Conservation (phyloP, 2,329 filamentous ascomycete genomes). For the Trichoderma sp. region DNA sequence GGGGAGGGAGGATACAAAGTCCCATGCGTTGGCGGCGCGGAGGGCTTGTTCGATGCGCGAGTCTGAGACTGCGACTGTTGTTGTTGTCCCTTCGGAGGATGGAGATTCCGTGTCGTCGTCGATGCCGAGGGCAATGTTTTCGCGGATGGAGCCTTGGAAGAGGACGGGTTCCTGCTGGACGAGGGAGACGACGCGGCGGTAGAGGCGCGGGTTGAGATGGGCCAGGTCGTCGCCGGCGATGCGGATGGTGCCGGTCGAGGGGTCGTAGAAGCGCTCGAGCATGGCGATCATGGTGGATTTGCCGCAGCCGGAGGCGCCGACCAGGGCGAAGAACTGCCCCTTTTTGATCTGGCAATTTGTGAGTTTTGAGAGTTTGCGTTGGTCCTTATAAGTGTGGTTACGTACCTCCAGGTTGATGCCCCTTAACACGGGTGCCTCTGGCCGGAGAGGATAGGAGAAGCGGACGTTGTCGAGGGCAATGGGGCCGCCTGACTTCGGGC, state of each 20-base stretch:
- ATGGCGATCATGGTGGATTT: slow-evolving; percentile 64
- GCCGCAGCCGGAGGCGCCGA: slow-evolving; percentile 59
- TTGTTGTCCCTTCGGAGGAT: slow-evolving; percentile 28
- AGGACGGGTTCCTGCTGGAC: slow-evolving; percentile 66
- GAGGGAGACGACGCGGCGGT: slow-evolving; percentile 55
- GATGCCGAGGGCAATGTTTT: slow-evolving; percentile 64
- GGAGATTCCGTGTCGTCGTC: slow-evolving; percentile 10
- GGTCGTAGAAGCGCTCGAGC: slow-evolving; percentile 51
- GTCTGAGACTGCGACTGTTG: slow-evolving; percentile 37
- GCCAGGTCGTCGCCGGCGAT: slow-evolving; percentile 49
- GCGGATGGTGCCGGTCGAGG: slow-evolving; percentile 49
- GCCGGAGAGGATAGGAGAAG: slow-evolving; percentile 63
- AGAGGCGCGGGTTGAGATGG: slow-evolving; percentile 51
- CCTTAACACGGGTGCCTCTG: slow-evolving; percentile 45
- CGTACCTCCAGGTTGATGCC: slow-evolving; percentile 46
- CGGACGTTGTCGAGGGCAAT: slow-evolving; percentile 58
- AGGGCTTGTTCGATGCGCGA: slow-evolving; percentile 48
- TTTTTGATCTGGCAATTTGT: slow-evolving; percentile 41
- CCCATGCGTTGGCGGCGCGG: slow-evolving; percentile 52
- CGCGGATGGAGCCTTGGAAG: slow-evolving; percentile 78
- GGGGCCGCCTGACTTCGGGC: slow-evolving; percentile 39
- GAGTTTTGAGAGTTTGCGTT: neutral
- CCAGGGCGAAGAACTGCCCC: slow-evolving; percentile 56
- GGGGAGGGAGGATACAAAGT: slow-evolving; percentile 75
- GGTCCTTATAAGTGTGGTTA: neutral